Conservation (phyloP, 108 stramenopile species). For the Nannochloropsis granulata region DNA sequence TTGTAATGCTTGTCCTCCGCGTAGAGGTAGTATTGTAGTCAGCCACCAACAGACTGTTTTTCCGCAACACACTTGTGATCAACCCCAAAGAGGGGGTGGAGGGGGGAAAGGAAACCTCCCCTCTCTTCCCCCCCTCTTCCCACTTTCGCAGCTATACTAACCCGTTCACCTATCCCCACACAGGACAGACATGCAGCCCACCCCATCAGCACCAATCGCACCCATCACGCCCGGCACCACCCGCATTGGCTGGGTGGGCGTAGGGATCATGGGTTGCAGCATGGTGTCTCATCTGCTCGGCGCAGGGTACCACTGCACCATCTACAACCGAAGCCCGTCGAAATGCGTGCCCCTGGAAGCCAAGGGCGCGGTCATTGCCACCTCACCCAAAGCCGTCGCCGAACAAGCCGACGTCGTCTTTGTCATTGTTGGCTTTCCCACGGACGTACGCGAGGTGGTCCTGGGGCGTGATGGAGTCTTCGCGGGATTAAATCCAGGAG, state of each 20-base stretch:
- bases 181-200: too few species aligned
- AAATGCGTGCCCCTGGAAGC: neutral
- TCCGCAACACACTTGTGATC: too few species aligned
- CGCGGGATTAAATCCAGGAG: neutral
- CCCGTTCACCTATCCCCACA: too few species aligned
- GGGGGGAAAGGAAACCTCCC: too few species aligned
- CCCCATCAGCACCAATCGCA: too few species aligned
- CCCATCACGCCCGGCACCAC: neutral
- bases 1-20: too few species aligned
- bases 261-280: neutral
- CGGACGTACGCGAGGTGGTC: neutral
- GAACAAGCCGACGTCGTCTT: neutral
- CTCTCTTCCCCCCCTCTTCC: too few species aligned
- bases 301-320: neutral
- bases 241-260: neutral
- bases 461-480: neutral
- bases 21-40: too few species aligned
- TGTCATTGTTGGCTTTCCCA: neutral
- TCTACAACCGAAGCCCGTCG: neutral
- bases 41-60: too few species aligned
- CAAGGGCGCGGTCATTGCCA: neutral
- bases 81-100: too few species aligned
- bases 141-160: too few species aligned
- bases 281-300: constrained; percentile 1
- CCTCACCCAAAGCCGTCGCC: neutral